phyloP scores from a whole-genome alignment of 139 green algal genomes.

The Closterium sp. region DNA sequence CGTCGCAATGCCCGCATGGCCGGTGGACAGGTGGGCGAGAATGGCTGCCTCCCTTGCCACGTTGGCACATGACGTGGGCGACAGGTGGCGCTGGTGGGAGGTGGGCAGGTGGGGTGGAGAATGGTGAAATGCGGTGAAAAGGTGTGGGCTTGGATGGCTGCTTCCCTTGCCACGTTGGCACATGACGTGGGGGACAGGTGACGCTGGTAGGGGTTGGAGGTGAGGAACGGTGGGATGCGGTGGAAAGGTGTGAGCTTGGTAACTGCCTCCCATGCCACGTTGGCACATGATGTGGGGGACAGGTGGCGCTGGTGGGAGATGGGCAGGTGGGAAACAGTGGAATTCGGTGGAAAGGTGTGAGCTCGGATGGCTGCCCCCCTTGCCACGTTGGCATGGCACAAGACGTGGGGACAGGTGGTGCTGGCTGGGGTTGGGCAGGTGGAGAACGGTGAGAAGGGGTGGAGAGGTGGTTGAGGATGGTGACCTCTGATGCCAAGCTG shows the following conservation, averaged over 20 bases:
- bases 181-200: no score
- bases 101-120: background rate
- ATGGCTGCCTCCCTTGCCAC: background rate
- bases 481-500: slow-evolving; percentile 83
- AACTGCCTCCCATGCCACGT: no score
- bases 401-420: slow-evolving; percentile 4
- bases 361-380: slow-evolving; percentile 72
- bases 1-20: slow-evolving; percentile 74
- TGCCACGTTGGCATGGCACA: slow-evolving; percentile 38
- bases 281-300: slow-evolving; percentile 68
- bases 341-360: background rate
- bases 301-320: background rate
- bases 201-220: background rate
- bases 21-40: slow-evolving; percentile 83
- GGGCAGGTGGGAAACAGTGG: background rate
- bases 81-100: no score
- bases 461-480: slow-evolving; percentile 85
- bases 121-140: no score
- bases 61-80: no score
- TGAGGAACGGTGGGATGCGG: slow-evolving; percentile 74
- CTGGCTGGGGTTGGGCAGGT: slow-evolving; percentile 67
- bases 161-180: slow-evolving; percentile 60
- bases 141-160: slow-evolving; percentile 84
- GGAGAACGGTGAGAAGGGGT: slow-evolving; percentile 73
- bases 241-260: no score